Base-by-base conservation (phyloP, 345 rosid species). In the Rhodomyrtus tomentosa region DNA sequence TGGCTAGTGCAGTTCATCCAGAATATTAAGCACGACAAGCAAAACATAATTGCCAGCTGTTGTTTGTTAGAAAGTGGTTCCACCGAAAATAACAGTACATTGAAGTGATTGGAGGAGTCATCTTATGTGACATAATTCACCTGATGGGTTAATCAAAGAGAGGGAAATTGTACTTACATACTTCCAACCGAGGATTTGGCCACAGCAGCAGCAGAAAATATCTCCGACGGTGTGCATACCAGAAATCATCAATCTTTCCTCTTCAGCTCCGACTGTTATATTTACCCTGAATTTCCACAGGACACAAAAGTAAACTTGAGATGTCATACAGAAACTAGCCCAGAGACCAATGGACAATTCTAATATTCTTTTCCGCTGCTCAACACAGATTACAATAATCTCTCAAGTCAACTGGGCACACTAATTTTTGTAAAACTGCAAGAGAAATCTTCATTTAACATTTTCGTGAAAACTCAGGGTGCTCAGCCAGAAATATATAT, bases 171-270 rank as follows among this genome's bases (percentile, higher is more conserved):
- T 72, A 52, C 91, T 84, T 87, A 90, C 92, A 45, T 91, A 91
- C 88, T 89, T 91, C 92, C 93, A 91, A 20, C 93, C 92, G 74
- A 91, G 87, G 50, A 89, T 87, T 84, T 90, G 92, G 82, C 91
- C 90, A 59, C 92, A 91, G 87, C 88, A 87, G 83, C 92, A 90
- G 85, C 91, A 91, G 85, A 79, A 86, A 82, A 91, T 59, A 40
- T 91, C 93, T 86, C 86, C 91, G 7, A 90, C 92, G 10, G 88
- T 90, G 82, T 91, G 91, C 83, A 86, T n/a, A 84, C 92, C 93
- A 14, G 91, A 87, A 38, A 89, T 51, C 93, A 91, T 91, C 83
- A 82, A 10, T 85, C 87, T 88, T 55, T 91, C 92, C 87, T 89
- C 92, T 68, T 79, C 81, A 27, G 85, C 52, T 74, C 93, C 92